Evolutionary conservation across 208 protist species (phyloP).

Genomic region (Trichomonas vaginalis): DNA sequence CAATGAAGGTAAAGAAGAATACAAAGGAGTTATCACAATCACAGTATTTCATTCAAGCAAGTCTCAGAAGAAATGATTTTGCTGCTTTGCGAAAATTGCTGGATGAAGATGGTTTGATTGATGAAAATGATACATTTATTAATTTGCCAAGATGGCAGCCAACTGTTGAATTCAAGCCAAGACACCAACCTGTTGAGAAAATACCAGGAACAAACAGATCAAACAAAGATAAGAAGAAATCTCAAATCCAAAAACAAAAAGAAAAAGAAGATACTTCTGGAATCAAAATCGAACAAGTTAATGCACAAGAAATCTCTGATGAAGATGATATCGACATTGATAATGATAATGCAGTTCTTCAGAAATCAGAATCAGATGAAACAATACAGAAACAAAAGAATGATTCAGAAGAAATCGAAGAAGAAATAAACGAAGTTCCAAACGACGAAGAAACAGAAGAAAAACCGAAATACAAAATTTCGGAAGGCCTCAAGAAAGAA

Average conservation of each 20-base stretch:
- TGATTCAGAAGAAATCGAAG: not conserved
- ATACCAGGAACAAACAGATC: not conserved
- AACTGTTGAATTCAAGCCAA: not conserved
- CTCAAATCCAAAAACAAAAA: not conserved
- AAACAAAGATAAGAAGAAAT: not conserved
- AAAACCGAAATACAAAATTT: not conserved
- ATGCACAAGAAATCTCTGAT: not conserved
- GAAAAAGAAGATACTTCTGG: not conserved
- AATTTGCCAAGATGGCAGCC: not conserved
- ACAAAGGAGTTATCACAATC: too few species aligned
- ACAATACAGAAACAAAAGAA: not conserved
- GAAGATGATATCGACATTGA: not conserved
- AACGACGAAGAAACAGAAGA: not conserved
- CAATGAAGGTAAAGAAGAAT: not conserved
- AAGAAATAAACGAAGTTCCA: not conserved
- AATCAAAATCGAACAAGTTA: not conserved
- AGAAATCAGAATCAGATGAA: not conserved
- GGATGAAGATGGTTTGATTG: not conserved
- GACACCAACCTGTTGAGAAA: not conserved
- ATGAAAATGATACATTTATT: not conserved
- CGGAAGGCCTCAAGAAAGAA: not conserved
- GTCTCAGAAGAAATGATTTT: not conserved
- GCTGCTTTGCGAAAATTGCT: not conserved
- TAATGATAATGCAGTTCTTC: not conserved
- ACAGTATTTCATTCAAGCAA: not conserved